These are phyloP conservation scores for Pseudotulostoma volvatum DNA, from an alignment of 495 filamentous ascomycete species.

Conservation along the genomic window DNA sequence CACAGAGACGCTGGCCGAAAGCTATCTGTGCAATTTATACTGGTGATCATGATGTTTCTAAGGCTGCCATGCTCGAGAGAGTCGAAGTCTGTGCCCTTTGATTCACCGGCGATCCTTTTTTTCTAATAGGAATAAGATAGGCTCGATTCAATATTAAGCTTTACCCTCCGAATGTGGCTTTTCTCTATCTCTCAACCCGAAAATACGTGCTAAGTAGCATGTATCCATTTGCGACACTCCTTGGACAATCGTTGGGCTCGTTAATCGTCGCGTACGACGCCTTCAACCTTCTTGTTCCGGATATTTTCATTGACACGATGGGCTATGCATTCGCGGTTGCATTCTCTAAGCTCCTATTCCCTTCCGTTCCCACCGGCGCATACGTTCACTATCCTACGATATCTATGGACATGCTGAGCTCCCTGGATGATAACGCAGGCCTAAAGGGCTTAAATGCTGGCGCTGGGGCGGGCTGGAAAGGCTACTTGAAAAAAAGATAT, in stretches of 20 bases:
- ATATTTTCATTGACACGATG: constrained; percentile 95
- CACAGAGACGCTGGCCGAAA: constrained; percentile 75
- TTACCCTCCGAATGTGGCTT: constrained; percentile 64
- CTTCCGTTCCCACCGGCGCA: constrained; percentile 63
- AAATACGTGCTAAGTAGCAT: constrained; percentile 67
- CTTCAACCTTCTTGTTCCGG: constrained; percentile 79
- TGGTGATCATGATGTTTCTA: constrained; percentile 76
- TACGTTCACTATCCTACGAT: constrained; percentile 99
- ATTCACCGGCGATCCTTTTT: background rate
- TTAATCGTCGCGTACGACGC: constrained; percentile 78
- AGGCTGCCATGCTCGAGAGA: constrained; percentile 56
- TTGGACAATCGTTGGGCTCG: constrained; percentile 81
- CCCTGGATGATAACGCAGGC: constrained; percentile 51
- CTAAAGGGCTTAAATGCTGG: constrained; percentile 71
- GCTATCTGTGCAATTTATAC: constrained; percentile 87
- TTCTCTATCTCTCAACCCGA: constrained; percentile 79
- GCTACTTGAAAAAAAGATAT: constrained; percentile 55
- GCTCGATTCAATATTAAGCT: constrained; percentile 85
- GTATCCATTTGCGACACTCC: constrained; percentile 86
- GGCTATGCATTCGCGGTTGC: constrained; percentile 87
- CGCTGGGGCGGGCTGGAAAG: constrained; percentile 49
- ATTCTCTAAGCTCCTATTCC: constrained; percentile 69
- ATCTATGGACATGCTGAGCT: constrained; percentile 89
- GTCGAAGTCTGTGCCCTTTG: constrained; percentile 40
- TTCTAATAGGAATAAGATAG: constrained; percentile 18